phyloP scores from a whole-genome alignment of 805 yeast genomes.

The Kazachstania bromeliacearum region DNA sequence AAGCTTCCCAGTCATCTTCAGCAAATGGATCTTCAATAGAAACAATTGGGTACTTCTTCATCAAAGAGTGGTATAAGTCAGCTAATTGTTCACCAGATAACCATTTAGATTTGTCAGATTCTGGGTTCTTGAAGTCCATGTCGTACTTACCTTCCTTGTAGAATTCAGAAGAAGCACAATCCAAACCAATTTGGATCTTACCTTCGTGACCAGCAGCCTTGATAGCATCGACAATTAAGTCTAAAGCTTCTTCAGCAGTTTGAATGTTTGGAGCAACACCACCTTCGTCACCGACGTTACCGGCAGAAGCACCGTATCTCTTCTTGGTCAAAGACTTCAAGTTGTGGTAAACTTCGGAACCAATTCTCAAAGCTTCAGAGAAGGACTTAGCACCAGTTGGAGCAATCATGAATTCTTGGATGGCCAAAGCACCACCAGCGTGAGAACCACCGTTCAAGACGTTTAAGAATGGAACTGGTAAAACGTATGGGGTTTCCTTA shows the following conservation, averaged over 20 bases:
- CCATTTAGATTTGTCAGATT: conserved; percentile 86
- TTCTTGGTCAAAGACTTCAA: conserved; percentile 88
- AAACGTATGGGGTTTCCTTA: conserved; percentile 71
- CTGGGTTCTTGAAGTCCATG: conserved; percentile 96
- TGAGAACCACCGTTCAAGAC: conserved; percentile 99
- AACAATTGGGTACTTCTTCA: conserved; percentile 91
- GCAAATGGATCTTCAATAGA: conserved; percentile 98
- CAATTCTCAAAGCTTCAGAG: conserved; percentile 93
- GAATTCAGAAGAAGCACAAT: conserved; percentile 96
- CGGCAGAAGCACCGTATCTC: conserved; percentile 96
- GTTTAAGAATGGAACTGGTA: conserved; percentile 99
- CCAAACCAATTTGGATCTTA: conserved; percentile 83
- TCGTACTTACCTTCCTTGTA: conserved; percentile 95
- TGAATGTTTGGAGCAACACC: conserved; percentile 99
- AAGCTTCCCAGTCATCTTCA: conserved; percentile 99
- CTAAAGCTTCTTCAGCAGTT: conserved; percentile 94
- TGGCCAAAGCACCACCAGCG: conserved; percentile 98
- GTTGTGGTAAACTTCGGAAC: conserved; percentile 96
- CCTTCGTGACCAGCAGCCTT: conserved; percentile 94
- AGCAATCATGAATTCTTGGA: conserved; percentile 99
- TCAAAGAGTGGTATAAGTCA: conserved; percentile 67
- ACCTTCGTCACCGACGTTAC: conserved; percentile 99
- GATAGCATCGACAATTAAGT: conserved; percentile 84
- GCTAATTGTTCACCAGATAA: conserved; percentile 82
- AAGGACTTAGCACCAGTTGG: conserved; percentile 86